Base-by-base conservation (phyloP, 805 yeast species). In the Starmerella cellae region DNA sequence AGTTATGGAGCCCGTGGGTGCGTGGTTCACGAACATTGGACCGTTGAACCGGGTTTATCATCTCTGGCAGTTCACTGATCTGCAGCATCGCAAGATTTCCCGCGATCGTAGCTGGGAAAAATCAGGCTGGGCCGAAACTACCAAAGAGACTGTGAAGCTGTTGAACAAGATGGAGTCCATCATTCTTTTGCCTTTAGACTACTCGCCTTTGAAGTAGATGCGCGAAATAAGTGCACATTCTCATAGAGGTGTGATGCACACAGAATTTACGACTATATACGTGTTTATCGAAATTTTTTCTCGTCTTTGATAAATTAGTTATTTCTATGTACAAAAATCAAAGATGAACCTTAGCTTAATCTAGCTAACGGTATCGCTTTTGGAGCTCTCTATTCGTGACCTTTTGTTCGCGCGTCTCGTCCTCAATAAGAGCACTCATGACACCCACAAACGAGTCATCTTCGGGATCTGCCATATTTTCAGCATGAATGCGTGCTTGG, bases 1-100 rank as follows among this genome's bases (percentile, higher is more conserved):
- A 46, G 70, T 65, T 18, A 65, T 65, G 69, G 68, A 65, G 55
- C 69, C 69, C 1, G 68, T 65, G 2, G 69, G 69, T 4, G 69
- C 69, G 5, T 65, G 69, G 69, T 65, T 65, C 50, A 49, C 63
- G 21, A 64, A 62, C 45, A 48, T 65, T 23, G 69, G 69, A 5
- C 47, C 53, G 4, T 54, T 65, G n/a, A 65, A 65, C 51, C 52
- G 61, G 17, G 69, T 65, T 5, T 63, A 64, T 43, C 69, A 65
- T 40, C 48, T 65, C 35, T 65, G 69, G 69, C 69, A 65, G 54
- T 65, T 65, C 53, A 63, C 66, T 2, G 69, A 66, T 41, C 51
- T 65, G 22, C 65, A 66, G 52, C 69, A 65, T 36, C 60, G 69
- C 19, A 60, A 60, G 46, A 43, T 62, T 22, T 56, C 64, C 21